Percentiles rank a stretch among this genome's conserved stretches.
Conservation (phyloP, 2,329 filamentous ascomycete species). For the Claviceps humidiphila region DNA sequence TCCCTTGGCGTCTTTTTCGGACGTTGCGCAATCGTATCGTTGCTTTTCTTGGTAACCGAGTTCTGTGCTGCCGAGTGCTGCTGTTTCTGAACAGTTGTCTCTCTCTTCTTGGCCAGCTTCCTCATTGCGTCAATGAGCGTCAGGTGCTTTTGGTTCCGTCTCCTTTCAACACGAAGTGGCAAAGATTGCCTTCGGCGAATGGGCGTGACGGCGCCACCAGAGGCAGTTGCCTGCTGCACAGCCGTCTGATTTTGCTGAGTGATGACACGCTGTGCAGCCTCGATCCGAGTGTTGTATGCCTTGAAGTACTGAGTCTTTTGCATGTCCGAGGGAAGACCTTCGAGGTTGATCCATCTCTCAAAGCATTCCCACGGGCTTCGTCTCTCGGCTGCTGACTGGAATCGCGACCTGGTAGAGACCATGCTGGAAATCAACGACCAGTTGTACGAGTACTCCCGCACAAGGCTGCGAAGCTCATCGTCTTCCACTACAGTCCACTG, state of each 20-base stretch:
- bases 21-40: conserved; percentile 43
- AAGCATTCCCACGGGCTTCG: conserved; percentile 98
- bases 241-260: conserved; percentile 39
- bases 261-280: conserved; percentile 43
- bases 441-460: conserved; percentile 91
- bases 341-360: conserved; percentile 86
- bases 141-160: conserved; percentile 74
- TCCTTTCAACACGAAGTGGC: conserved; percentile 73
- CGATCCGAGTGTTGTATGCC: conserved; percentile 47
- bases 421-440: conserved; percentile 89
- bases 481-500: conserved; percentile 89
- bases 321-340: conserved; percentile 86
- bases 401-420: conserved; percentile 59
- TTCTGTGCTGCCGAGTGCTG: conserved; percentile 68
- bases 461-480: conserved; percentile 71
- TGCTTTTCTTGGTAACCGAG: conserved; percentile 69
- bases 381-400: conserved; percentile 75
- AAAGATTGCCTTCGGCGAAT: conserved; percentile 58
- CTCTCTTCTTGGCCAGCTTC: conserved; percentile 87
- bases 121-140: conserved; percentile 89
- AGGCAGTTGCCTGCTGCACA: conserved; percentile 35
- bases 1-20: conserved; percentile 70
- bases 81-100: conserved; percentile 74
- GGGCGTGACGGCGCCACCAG: conserved; percentile 20
- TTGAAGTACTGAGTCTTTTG: conserved; percentile 93